Base-by-base conservation (phyloP, 2,329 filamentous ascomycete genomes). In the Trichophyton simii region DNA sequence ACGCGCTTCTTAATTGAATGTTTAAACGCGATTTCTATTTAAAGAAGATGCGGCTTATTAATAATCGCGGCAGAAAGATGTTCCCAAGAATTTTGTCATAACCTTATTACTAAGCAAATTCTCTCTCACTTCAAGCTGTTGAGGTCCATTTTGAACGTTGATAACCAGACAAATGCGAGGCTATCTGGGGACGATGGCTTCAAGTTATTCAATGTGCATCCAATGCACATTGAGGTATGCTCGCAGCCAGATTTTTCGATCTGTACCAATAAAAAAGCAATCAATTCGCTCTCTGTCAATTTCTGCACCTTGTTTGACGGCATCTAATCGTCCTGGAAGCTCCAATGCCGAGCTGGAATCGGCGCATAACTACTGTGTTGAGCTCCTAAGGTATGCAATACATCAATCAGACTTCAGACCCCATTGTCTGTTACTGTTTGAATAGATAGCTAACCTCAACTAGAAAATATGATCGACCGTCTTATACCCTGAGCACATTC, bases 381-480 rank as follows among this genome's bases (percentile, higher is more conserved):
- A 80, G 65, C 76, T 85, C 48, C 75, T 87, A 61, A 75, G 75
- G 82, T 83, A 75, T 59, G 67, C 59, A 20, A 13, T 7, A 28
- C 55, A 8, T 18, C 11, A 20, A 28, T 13, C 15, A 3, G 20
- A 11, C 3, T 3, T 15, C 13, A 52, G 22, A n/a, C 11, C 36
- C 8, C 3, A 20, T 9, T 55, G 31, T 38, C n/a, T 31, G 2
- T 46, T 61, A 41, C 59, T 58, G 15, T 25, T 42, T 48, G 20
- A 18, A 55, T 34, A 13, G 9, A 13, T 9, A 28, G 28, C 15
- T 38, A 52, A 22, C 15, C 36, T 28, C 13, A n/a, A 11, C 4
- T 67, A 95, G 91, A 72, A 87, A 87, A 72, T 90, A 90, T 74
- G 94, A 99, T 74, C 87, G 91, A 61, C 89, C 95, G 65, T 91